Base-by-base conservation (phyloP, 2,329 filamentous ascomycete species). In the Aspergillus fumigatiaffinis region DNA sequence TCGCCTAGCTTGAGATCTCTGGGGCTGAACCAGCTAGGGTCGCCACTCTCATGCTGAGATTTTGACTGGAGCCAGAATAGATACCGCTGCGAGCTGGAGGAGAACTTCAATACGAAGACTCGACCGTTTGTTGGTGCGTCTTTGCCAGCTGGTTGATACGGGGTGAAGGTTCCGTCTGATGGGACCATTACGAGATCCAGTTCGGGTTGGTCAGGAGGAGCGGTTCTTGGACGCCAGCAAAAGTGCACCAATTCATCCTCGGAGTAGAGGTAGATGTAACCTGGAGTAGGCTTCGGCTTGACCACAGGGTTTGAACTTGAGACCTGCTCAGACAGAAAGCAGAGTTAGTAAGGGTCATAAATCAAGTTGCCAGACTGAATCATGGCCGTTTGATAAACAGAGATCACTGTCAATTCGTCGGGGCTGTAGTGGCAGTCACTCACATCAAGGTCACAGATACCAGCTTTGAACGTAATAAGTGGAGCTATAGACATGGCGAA, bases 61-160 rank as follows among this genome's bases (percentile, higher is more conserved):
- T 92, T 92, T 29, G 91, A 94, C 77, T 99, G 94, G 70, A 99
- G 81, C 92, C 93, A 99, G 80, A 97, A 99, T 58, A 97, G 82
- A 76, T 97, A 84, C 69, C 92, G 87, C 76, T 95, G 88, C 57
- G 92, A 94, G 61, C 91, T 96, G 12, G 92, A 97, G 29, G 84
- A 85, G 79, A 99, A 99, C 76, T 96, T 97, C 70, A 99, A 86
- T 57, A 90, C 87, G 73, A 92, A 97, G 73, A 99, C 87, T 68
- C 94, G 91, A 64, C 92, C 95, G 71, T 95, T 92, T 17, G 83
- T 86, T 20, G 83, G 82, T 5, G 79, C 81, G 49, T 88, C 88
- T 70, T 90, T 85, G 56, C 84, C 78, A 17, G 81, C 79, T 1
- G 82, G 79, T 63, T 90, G 84, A 77, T 96, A 94, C 7, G 92